Base-by-base conservation (phyloP, 1,284 basidiomycete genomes). In the Ceratobasidium sp. region DNA sequence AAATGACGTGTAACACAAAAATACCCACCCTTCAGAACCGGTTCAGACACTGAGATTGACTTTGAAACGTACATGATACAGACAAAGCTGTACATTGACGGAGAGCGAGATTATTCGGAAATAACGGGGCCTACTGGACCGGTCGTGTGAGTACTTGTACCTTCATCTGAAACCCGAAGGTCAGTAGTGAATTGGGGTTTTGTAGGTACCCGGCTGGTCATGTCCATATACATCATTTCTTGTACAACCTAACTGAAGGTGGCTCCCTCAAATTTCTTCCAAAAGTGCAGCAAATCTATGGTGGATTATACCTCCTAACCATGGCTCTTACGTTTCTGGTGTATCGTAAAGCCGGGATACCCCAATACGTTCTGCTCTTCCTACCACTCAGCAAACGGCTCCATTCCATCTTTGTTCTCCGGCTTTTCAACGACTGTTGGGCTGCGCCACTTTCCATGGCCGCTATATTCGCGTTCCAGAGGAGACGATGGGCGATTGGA, bases 391-490 rank as follows among this genome's bases (percentile, higher is more conserved):
- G 95, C 88, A 99, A 98, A 86, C 89, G 98, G 68, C 88, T 98
- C 18, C 97, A 98, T 84, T 99, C 97, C 6, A 95, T 99, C 80
- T 99, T 93, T 84, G 91, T 94, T 28, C 87, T 99, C 64, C 90
- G 98, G 9, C 87, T 99, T 44, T 99, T 99, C 89, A 99, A 99
- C 84, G 98, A 99, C 84, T 96, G 95, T 79, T 92, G 97, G 91
- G 91, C 94, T 0, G 91, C 95, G 63, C 84, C 81, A 83, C 88
- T 77, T 82, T 91, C 78, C 88, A 93, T 84, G 82, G 87, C 88
- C 1, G 88, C 93, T 9, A 87, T 94, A 58, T 81, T 93, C 28
- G 89, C 91, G 13, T 91, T 90, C 80, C 90, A 90, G 76, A 84
- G 84, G n/a, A 89, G 89, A 23, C 85, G 88, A 68, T 93, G 93